These are phyloP conservation scores for Fusarium lyarnte DNA, from an alignment of 2,329 filamentous ascomycete genomes.

Conservation along the genomic window DNA sequence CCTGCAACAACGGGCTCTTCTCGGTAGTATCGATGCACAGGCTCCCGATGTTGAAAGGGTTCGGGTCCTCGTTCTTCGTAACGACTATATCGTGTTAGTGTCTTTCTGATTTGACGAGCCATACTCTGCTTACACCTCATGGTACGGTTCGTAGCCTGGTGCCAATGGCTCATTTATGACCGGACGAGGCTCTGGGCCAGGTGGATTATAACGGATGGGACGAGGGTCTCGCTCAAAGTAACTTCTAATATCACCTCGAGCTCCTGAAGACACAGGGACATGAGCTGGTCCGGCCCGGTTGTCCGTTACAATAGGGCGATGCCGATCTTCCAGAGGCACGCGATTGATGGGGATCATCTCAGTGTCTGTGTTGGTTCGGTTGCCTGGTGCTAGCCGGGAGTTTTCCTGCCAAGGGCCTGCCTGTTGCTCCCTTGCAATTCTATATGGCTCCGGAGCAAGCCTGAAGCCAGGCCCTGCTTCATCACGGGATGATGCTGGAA, in stretches of 20 bases:
- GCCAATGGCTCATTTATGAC: conserved; percentile 14
- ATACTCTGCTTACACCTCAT: conserved; percentile 39
- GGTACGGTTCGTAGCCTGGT: conserved; percentile 30
- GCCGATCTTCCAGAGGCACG: conserved; percentile 11
- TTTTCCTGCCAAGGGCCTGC: conserved; percentile 36
- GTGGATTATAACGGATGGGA: conserved; percentile 10
- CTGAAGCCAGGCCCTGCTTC: conserved; percentile 26
- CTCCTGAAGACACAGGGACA: neutral
- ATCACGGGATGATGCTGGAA: conserved; percentile 11
- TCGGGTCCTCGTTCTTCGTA: conserved; percentile 12
- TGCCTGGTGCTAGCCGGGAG: conserved; percentile 27
- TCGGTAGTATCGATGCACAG: conserved; percentile 27
- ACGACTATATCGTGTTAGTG: conserved; percentile 34
- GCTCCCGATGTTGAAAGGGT: conserved; percentile 17
- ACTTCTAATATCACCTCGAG: conserved; percentile 3
- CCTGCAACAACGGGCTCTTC: conserved; percentile 17
- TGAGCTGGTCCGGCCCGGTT: conserved; percentile 13
- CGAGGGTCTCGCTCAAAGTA: conserved; percentile 10
- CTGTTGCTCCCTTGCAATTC: conserved; percentile 27
- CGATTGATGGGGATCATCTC: conserved; percentile 34
- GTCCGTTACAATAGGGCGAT: conserved; percentile 14
- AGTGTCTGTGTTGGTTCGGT: conserved; percentile 27
- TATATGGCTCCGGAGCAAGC: conserved; percentile 13
- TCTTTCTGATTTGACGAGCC: neutral
- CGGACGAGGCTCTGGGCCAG: conserved; percentile 21